Percentiles rank a stretch among this genome's conserved stretches.
phyloP scores from a whole-genome alignment of 768 basidiomycete species.

The Boletus rex-veris region DNA sequence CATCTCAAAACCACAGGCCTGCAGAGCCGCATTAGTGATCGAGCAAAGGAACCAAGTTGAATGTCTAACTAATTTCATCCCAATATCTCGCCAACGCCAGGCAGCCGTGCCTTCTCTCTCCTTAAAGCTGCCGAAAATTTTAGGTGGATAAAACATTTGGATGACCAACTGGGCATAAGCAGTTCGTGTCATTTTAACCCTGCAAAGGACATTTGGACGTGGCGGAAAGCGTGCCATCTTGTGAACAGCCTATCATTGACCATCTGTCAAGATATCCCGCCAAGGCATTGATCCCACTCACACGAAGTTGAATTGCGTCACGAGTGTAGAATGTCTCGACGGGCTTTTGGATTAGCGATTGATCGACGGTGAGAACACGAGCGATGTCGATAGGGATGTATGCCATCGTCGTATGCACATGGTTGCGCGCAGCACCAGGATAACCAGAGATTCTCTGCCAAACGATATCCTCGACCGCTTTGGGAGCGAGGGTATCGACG shows the following conservation, averaged over 20 bases:
- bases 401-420: conserved; percentile 73
- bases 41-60: not conserved
- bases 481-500: conserved; percentile 57
- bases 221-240: conserved; percentile 91
- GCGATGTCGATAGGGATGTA: conserved; percentile 81
- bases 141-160: conserved; percentile 91
- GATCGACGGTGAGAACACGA: conserved; percentile 59
- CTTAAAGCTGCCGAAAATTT: conserved; percentile 74
- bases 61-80: conserved; percentile 82
- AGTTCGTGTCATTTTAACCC: conserved; percentile 79
- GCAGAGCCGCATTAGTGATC: not conserved
- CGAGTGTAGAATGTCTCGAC: conserved; percentile 94
- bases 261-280: conserved; percentile 1
- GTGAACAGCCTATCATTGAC: conserved; percentile 64
- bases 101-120: conserved; percentile 62
- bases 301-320: conserved; percentile 85
- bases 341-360: conserved; percentile 77
- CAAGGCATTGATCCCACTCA: conserved; percentile 37
- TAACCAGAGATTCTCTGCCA: conserved; percentile 78
- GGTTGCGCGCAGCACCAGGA: conserved; percentile 59
- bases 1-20: conserved; percentile 98
- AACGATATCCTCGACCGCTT: conserved; percentile 57
- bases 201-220: conserved; percentile 52
- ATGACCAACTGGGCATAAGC: conserved; percentile 92
- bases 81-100: conserved; percentile 78